Evolutionary conservation across 768 basidiomycete species (phyloP), one percentile per base, ranked within the genome.

Genomic region (Suillus cothurnatus): DNA sequence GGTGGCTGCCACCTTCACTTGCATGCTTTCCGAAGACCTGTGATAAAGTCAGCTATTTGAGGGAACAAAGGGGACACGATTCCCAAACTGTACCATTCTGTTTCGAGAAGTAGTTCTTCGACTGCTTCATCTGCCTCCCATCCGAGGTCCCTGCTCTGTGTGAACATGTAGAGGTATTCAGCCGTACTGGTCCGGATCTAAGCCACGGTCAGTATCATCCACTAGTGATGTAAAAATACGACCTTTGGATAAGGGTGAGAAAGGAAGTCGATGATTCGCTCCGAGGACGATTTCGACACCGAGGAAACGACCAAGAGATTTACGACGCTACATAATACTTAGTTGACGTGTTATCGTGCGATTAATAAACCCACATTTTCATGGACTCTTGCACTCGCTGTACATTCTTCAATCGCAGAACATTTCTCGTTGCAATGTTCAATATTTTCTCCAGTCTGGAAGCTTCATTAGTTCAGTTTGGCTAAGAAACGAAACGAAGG

Each of bases 221-320:
- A 52, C 62, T 60, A 59, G 61, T 61, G 64, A 58, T 63, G 67
- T 45, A 62, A 67, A 53, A 55, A 69, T 50, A 75, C 82, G 72
- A 95, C 95, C 78, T 84, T 88, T 49, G 95, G 94, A 76, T 91
- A 94, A 61, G 84, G 81, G 76, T 98, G 95, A 2, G 80, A 78
- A 61, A 99, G 83, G 77, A 95, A 95, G 26, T 81, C 74, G 3
- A 72, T 71, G 5, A 97, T 72, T 55, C 74, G 76, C 11, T 78
- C 70, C 19, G 86, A 77, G 67, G 80, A 84, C 26, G 77, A 74
- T 52, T 76, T 74, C 71, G 75, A 65, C 80, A 86, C 64, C 66
- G 77, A 70, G 26, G 82, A 74, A 64, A 90, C 76, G 14, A 82
- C 76, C 58, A 95, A 77, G 64, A 93, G 78, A 68, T 90, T 86